phyloP scores from a whole-genome alignment of 805 yeast species.

The Maudiozyma saulgeensis region DNA sequence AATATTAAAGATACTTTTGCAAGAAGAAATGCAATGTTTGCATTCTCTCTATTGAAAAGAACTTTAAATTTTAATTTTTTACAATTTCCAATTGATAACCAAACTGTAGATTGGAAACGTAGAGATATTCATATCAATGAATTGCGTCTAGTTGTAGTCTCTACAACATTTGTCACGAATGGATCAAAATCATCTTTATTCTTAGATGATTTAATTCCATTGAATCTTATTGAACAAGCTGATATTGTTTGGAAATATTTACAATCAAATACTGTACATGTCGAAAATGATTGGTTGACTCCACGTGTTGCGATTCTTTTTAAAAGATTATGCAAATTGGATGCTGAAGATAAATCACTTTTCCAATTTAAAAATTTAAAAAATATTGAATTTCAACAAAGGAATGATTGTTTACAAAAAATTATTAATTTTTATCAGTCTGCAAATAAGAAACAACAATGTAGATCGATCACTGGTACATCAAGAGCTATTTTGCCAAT shows the following conservation, averaged over 20 bases:
- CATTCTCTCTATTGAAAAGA: constrained; percentile 14
- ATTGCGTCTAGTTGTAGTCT: constrained; percentile 1
- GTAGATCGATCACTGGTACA: background rate
- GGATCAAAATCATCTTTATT: constrained; percentile 4
- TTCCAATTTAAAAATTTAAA: too few species aligned
- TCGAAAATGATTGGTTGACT: too few species aligned
- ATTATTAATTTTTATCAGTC: background rate
- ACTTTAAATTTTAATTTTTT: constrained; percentile 8
- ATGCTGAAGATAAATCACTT: too few species aligned
- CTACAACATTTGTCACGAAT: constrained; percentile 8
- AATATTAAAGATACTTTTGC: constrained; percentile 9
- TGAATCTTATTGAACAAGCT: too few species aligned
- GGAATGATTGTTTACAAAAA: background rate
- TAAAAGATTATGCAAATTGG: too few species aligned
- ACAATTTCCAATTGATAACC: constrained; percentile 1
- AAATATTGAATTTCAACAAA: too few species aligned
- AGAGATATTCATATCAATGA: constrained; percentile 12
- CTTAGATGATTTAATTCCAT: constrained; percentile 11
- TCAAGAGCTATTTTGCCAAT: background rate
- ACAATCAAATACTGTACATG: too few species aligned
- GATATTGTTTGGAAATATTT: too few species aligned
- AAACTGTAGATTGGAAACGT: constrained; percentile 4
- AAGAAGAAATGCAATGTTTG: constrained; percentile 12
- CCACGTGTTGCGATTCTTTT: too few species aligned
- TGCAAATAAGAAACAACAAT: background rate